Percentiles rank a stretch among this genome's conserved stretches.
Conservation (phyloP, 1,284 basidiomycete genomes). For the Singerocomus inundabilis region DNA sequence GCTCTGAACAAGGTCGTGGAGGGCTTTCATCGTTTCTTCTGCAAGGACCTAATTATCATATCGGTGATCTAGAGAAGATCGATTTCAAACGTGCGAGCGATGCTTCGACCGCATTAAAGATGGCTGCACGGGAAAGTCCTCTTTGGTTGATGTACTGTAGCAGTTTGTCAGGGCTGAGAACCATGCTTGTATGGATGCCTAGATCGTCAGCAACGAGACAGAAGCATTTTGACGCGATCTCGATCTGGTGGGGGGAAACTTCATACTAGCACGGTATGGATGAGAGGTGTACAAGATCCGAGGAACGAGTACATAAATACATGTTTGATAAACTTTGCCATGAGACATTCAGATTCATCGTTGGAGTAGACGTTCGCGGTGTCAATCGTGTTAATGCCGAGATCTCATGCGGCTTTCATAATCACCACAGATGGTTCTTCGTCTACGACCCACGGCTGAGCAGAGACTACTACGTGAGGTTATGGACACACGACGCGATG, state of each 20-base stretch:
- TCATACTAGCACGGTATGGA: too few relatives aligned
- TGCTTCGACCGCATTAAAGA: slow-evolving; percentile 46
- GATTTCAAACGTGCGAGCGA: slow-evolving; percentile 43
- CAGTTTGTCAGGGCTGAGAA: too few relatives aligned
- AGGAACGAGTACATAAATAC: slow-evolving; percentile 18
- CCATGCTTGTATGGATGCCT: too few relatives aligned
- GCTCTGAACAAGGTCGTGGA: slow-evolving; percentile 42
- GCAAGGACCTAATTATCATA: slow-evolving; percentile 39
- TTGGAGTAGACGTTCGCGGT: slow-evolving; percentile 60
- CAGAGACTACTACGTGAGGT: too few relatives aligned
- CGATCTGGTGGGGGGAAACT: slow-evolving; percentile 52
- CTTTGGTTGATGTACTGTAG: slow-evolving; percentile 43
- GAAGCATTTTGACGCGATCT: slow-evolving; percentile 45
- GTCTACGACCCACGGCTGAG: slow-evolving; percentile 44
- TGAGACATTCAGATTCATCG: slow-evolving; percentile 44
- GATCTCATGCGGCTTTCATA: slow-evolving; percentile 48
- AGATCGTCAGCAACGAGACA: slow-evolving; percentile 23
- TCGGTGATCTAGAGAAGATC: slow-evolving; percentile 46
- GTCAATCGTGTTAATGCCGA: slow-evolving; percentile 47
- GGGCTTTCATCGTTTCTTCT: slow-evolving; percentile 46
- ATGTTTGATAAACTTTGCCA: slow-evolving; percentile 55
- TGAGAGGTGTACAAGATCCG: not conserved
- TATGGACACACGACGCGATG: too few relatives aligned
- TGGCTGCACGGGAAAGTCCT: slow-evolving; percentile 43
- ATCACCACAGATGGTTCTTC: slow-evolving; percentile 42